Evolutionary conservation across 2,329 filamentous ascomycete species (phyloP), one percentile per base, ranked within the genome.

Genomic region (Clonostachys rosea): DNA sequence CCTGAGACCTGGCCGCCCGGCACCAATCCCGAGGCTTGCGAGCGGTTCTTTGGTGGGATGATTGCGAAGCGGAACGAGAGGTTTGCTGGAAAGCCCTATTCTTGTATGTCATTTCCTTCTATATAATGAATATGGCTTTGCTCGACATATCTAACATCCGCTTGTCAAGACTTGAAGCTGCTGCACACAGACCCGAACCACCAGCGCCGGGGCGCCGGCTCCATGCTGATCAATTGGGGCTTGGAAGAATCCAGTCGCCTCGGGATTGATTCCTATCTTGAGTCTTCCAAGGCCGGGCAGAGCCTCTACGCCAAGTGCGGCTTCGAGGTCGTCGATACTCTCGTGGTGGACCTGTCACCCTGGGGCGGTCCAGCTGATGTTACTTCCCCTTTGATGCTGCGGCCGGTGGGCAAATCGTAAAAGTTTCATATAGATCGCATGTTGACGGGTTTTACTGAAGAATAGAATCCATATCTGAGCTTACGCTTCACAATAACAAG

Each of bases 111-210:
- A 16, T 16, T 16, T 16, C 16, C 16, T 16, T 16, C 16, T 16
- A 16, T 16, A 16, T 16, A 16, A 16, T 16, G 16, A 16, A 16
- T 16, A 16, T 16, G 16, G 16, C 16, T 16, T 16, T 16, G 16
- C 16, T 16, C 16, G 16, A 16, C 16, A 2, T 16, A 16, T 16
- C 16, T 16, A 16, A 16, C 16, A 16, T 16, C 16, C 16, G 18
- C 40, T 17, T 24, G 35, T 9, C 1, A 16, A 69, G 67, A 69
- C 46, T 52, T 71, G 4, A 64, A 66, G 42, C 56, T 66, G 2
- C 56, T 71, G 34, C 63, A 69, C 40, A 70, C 67, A 3, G 58
- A 67, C 42, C 59, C 66, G 2, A 59, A 60, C 13, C 63, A 68
- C 46, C 66, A 68, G 42, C 35, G 47, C 11, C 47, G 47, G 3